Conservation (phyloP, 1,284 basidiomycete species). For the Ustilago vetiveriae region DNA sequence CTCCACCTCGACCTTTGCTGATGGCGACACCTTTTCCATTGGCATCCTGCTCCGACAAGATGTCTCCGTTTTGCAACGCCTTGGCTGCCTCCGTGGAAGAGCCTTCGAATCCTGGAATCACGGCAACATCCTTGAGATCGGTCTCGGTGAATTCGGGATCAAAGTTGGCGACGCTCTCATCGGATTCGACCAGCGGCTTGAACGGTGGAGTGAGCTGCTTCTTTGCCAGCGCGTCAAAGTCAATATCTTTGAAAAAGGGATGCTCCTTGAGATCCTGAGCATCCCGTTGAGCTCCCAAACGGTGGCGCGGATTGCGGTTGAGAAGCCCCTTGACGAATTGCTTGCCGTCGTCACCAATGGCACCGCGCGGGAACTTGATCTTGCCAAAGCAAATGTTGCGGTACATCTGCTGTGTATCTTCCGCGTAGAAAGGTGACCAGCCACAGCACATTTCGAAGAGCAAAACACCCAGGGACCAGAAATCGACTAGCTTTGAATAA, state of each 20-base stretch:
- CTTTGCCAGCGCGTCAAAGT: conserved; percentile 72
- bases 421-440: conserved; percentile 99
- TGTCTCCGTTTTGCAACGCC: conserved; percentile 29
- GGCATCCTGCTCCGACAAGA: conserved; percentile 20
- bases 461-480: conserved; percentile 85
- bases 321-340: conserved; percentile 98
- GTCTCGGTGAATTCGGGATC: conserved; percentile 96
- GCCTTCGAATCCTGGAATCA: conserved; percentile 59
- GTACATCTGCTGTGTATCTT: conserved; percentile 99
- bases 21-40: conserved; percentile 45
- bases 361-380: conserved; percentile 96
- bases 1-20: conserved; percentile 24
- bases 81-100: conserved; percentile 29
- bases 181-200: conserved; percentile 96
- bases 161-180: conserved; percentile 97
- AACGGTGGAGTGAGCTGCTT: conserved; percentile 97
- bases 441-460: conserved; percentile 90
- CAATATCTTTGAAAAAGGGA: conserved; percentile 87
- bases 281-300: conserved; percentile 88
- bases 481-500: conserved; percentile 98
- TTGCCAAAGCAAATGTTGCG: conserved; percentile 97
- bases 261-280: conserved; percentile 95
- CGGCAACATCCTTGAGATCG: conserved; percentile 71
- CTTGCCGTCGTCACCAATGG: conserved; percentile 97
- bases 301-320: conserved; percentile 96